phyloP scores from a whole-genome alignment of 305 asterid species.

The Euphrasia arctica region DNA sequence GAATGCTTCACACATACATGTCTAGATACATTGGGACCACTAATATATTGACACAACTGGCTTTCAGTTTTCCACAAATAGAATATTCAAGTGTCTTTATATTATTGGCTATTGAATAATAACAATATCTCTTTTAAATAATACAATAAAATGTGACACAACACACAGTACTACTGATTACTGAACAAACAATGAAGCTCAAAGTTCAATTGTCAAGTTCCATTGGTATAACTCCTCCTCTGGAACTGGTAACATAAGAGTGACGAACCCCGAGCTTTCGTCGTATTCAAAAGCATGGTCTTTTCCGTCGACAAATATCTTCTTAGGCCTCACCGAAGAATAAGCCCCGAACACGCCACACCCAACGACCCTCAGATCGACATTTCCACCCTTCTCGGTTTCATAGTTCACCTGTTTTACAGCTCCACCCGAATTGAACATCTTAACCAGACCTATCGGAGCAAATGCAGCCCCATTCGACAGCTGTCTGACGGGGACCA shows the following conservation, averaged over 20 bases:
- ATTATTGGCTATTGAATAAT: too few relatives aligned
- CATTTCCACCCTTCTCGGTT: conserved; percentile 24
- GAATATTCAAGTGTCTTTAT: too few relatives aligned
- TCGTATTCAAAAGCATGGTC: neutral
- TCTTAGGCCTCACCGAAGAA: conserved; percentile 52
- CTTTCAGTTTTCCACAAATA: too few relatives aligned
- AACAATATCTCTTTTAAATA: too few relatives aligned
- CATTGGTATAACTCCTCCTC: neutral
- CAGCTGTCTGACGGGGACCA: conserved; percentile 36
- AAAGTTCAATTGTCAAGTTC: conserved; percentile 20
- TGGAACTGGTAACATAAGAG: neutral
- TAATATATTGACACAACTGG: too few relatives aligned
- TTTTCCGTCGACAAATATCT: conserved; percentile 20
- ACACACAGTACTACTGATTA: too few relatives aligned
- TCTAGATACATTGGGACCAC: too few relatives aligned
- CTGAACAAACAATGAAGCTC: neutral
- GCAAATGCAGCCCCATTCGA: conserved; percentile 51
- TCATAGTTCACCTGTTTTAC: conserved; percentile 37
- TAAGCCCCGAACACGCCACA: conserved; percentile 63
- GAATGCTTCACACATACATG: too few relatives aligned
- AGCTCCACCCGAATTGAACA: conserved; percentile 57
- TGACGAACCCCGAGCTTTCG: neutral
- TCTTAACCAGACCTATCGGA: conserved; percentile 47
- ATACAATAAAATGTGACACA: too few relatives aligned
- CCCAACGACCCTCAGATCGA: conserved; percentile 34